Evolutionary conservation across 83 land plant species (phyloP).

Genomic region (Picea mariana): DNA sequence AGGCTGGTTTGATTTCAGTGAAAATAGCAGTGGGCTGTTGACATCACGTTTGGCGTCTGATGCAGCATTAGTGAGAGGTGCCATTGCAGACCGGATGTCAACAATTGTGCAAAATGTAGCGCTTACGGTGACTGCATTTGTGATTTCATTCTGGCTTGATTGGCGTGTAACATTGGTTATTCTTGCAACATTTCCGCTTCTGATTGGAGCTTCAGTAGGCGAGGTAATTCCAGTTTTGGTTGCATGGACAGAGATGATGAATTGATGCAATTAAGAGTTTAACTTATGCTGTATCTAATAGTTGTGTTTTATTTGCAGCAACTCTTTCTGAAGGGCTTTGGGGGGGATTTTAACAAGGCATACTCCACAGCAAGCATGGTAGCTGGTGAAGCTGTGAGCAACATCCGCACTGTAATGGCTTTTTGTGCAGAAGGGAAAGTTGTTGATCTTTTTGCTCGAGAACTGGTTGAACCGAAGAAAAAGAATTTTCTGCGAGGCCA

Average conservation of each 20-base stretch:
- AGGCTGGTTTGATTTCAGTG: constrained; percentile 62
- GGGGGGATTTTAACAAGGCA: constrained; percentile 50
- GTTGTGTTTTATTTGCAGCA: constrained; percentile 15
- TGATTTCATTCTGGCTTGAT: constrained; percentile 41
- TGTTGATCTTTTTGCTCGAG: constrained; percentile 42
- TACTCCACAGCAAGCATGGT: constrained; percentile 55
- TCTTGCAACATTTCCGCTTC: constrained; percentile 50
- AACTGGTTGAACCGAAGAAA: constrained; percentile 50
- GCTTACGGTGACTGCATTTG: constrained; percentile 50
- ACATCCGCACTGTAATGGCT: constrained; percentile 78
- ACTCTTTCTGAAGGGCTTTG: constrained; percentile 57
- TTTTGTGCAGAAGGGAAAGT: constrained; percentile 62
- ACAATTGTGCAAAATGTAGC: constrained; percentile 49
- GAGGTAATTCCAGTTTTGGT: constrained; percentile 25
- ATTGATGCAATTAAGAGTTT: background rate
- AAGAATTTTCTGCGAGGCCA: constrained; percentile 56
- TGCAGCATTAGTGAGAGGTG: constrained; percentile 42
- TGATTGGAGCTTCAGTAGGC: constrained; percentile 34
- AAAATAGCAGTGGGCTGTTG: constrained; percentile 50
- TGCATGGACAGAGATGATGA: background rate
- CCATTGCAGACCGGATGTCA: constrained; percentile 64
- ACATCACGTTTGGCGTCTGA: constrained; percentile 53
- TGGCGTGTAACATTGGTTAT: constrained; percentile 61
- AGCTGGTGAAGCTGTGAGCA: constrained; percentile 76
- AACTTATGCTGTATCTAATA: background rate